These are phyloP conservation scores for Boletus vinaceobasis DNA, from an alignment of 768 basidiomycete species.

Conservation along the genomic window DNA sequence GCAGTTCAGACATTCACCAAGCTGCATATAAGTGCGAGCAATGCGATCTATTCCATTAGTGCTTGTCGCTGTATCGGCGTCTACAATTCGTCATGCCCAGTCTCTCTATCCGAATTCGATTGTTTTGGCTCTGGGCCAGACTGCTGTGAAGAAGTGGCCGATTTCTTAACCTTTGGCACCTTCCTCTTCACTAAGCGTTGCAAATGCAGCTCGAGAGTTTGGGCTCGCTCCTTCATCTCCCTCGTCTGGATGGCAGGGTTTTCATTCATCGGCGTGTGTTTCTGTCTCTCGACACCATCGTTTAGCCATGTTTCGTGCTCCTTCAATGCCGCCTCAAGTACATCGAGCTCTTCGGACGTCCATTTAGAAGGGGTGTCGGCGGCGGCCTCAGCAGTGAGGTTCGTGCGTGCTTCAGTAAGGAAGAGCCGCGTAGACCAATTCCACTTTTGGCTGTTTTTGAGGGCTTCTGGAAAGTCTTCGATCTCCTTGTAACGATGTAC, in stretches of 20 bases:
- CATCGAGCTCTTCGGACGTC: constrained; percentile 82
- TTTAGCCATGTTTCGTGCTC: constrained; percentile 85
- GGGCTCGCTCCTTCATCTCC: constrained; percentile 84
- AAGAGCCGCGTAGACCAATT: constrained; percentile 88
- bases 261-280: constrained; percentile 63
- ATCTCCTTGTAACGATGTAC: constrained; percentile 88
- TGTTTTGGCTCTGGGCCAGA: constrained; percentile 17
- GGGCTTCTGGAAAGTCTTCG: constrained; percentile 74
- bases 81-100: constrained; percentile 32
- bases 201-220: constrained; percentile 72
- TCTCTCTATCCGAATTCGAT: constrained; percentile 15
- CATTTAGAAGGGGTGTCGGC: constrained; percentile 70
- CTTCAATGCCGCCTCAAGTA: constrained; percentile 69
- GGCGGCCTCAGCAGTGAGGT: constrained; percentile 63
- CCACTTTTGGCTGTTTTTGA: constrained; percentile 84
- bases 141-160: constrained; percentile 21
- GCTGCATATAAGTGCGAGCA: not conserved
- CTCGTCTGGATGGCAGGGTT: constrained; percentile 83
- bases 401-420: constrained; percentile 72
- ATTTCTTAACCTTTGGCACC: constrained; percentile 59
- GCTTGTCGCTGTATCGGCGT: not conserved
- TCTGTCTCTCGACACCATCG: constrained; percentile 80
- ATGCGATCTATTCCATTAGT: constrained; percentile 15
- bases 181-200: constrained; percentile 67
- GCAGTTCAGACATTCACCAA: not conserved